phyloP scores from a whole-genome alignment of 1,284 basidiomycete species.

The Leccinum fallax region DNA sequence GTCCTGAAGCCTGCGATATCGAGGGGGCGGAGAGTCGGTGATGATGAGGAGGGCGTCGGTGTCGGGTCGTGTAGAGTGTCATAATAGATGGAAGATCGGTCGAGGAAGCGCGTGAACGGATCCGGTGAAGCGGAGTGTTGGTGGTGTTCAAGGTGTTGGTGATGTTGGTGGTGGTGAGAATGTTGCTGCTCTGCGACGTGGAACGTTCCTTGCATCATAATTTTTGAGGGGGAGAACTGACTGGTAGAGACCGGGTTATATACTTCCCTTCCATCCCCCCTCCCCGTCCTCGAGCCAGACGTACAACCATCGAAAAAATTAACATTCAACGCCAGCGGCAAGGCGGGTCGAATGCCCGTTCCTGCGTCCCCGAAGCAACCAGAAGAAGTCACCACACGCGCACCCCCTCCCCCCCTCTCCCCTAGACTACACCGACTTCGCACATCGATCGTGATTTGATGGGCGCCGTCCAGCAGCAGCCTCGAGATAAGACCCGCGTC shows the following conservation, averaged over 20 bases:
- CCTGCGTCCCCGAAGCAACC: constrained; percentile 18
- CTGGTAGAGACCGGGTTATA: constrained; percentile 19
- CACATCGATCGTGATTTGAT: constrained; percentile 32
- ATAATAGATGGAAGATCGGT: constrained; percentile 29
- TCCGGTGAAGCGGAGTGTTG: constrained; percentile 19
- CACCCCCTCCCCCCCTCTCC: neutral
- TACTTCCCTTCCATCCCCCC: constrained; percentile 6
- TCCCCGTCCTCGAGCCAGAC: neutral
- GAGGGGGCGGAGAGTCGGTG: constrained; percentile 15
- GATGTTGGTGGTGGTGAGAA: neutral
- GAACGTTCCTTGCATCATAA: neutral
- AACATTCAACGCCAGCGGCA: constrained; percentile 33
- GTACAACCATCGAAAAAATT: constrained; percentile 15
- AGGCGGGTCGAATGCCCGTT: constrained; percentile 11
- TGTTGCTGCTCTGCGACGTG: neutral
- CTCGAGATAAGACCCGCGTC: constrained; percentile 6
- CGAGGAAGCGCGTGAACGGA: constrained; percentile 29
- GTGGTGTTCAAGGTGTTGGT: neutral
- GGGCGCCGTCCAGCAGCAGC: constrained; percentile 10
- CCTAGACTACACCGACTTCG: constrained; percentile 7
- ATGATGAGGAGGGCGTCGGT: constrained; percentile 5
- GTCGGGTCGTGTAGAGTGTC: neutral
- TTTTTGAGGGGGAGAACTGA: neutral
- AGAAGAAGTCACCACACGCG: constrained; percentile 17
- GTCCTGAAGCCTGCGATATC: constrained; percentile 26